Base-by-base conservation (phyloP, 345 rosid species). In the Populus simonii region DNA sequence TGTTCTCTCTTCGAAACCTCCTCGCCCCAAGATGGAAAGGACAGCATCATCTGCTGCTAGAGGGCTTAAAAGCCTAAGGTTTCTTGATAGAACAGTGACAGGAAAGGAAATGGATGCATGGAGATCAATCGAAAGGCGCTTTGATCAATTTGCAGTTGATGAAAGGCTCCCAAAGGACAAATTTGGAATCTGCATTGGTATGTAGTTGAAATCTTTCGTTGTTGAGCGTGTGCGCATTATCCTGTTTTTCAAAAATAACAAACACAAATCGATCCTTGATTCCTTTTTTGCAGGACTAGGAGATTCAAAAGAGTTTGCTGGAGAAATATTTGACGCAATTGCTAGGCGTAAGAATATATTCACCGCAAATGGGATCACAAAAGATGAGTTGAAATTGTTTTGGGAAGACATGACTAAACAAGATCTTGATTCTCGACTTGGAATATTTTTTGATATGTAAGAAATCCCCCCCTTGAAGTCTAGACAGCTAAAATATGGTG, bases 391-490 rank as follows among this genome's bases (percentile, higher is more conserved):
- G 65, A 90, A 83, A 76, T 68, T 88, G 75, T 96, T 92, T 79
- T 96, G 99, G 98, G 91, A 90, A 77, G 98, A 96, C 67, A 92
- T 96, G 92, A 89, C 89, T 20, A 88, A 79, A 75, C 88, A 86
- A 79, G 93, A 93, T 77, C 92, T 92, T 6, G 97, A 96, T 85
- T 76, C 92, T 17, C 86, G 99, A 66, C 94, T 96, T 72, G 97
- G 94, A 57, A 92, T 96, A 66, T 96, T 96, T 85, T 96, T 96
- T 71, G 97, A 93, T 85, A 93, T 96, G 99, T 92, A 89, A 86
- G 67, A 22, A 74, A 59, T 8, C 70, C 36, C n/a, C 20, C 7
- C 39, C 29, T 18, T 53, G 43, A 33, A 8, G 2, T 73, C 7
- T 20, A 22, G 29, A 36, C n/a, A 10, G 33, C 9, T 39, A n/a